phyloP scores from a whole-genome alignment of 2,329 filamentous ascomycete species.

The Boeremia exigua region DNA sequence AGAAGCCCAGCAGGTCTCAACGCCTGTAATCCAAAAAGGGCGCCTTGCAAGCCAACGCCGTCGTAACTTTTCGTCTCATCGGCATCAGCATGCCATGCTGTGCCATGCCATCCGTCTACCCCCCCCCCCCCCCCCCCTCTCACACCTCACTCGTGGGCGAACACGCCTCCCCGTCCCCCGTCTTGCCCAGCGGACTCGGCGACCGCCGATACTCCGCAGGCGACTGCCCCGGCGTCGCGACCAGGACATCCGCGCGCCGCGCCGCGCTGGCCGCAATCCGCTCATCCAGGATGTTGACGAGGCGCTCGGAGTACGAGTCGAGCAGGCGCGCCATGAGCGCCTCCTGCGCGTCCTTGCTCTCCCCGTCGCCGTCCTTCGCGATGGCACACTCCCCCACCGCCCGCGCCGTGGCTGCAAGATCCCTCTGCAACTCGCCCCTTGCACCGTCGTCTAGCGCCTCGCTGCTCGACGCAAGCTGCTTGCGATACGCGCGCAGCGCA shows the following conservation, averaged over 20 bases:
- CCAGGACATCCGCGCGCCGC: slow-evolving; percentile 36
- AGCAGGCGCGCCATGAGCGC: slow-evolving; percentile 62
- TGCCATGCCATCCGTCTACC: too few relatives aligned
- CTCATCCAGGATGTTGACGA: slow-evolving; percentile 75
- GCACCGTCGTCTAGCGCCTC: slow-evolving; percentile 55
- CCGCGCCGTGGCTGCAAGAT: slow-evolving; percentile 58
- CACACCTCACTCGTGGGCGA: too few relatives aligned
- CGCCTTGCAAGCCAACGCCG: too few relatives aligned
- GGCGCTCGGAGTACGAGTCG: slow-evolving; percentile 75
- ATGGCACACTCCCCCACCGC: slow-evolving; percentile 52
- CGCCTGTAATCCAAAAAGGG: too few relatives aligned
- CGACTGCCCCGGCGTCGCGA: slow-evolving; percentile 3
- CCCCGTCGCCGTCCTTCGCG: too few relatives aligned
- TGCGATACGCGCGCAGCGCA: slow-evolving; percentile 64
- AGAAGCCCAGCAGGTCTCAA: too few relatives aligned
- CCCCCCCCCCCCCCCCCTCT: too few relatives aligned
- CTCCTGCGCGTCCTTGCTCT: slow-evolving; percentile 51
- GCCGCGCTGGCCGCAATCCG: slow-evolving; percentile 61
- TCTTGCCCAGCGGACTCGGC: slow-evolving; percentile 1
- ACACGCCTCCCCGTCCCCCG: background rate
- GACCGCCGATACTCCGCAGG: slow-evolving; percentile 10
- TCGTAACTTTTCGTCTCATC: too few relatives aligned
- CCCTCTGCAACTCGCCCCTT: slow-evolving; percentile 62
- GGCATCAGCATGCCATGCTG: too few relatives aligned
- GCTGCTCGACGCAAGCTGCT: slow-evolving; percentile 59